phyloP scores from a whole-genome alignment of 805 yeast genomes.

The Torulaspora gathmanii region DNA sequence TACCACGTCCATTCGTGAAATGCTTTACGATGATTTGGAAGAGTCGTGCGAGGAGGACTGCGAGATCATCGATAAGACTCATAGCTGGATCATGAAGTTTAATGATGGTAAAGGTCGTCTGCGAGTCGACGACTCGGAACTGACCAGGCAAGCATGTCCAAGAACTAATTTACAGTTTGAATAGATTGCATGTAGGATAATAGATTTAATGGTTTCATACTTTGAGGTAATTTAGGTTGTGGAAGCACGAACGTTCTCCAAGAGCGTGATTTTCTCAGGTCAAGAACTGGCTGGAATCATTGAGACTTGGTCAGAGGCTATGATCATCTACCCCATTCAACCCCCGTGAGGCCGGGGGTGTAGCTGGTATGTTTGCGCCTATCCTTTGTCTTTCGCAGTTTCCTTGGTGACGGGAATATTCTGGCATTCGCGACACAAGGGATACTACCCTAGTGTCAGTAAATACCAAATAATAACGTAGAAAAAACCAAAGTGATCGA shows the following conservation, averaged over 20 bases:
- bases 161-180: conserved; percentile 8
- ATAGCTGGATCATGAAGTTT: background rate
- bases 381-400: background rate
- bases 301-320: too few species aligned
- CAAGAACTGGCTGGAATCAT: background rate
- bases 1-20: conserved; percentile 23
- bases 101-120: background rate
- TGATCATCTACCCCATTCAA: background rate
- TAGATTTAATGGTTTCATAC: background rate
- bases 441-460: conserved; percentile 6
- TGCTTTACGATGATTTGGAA: conserved; percentile 23
- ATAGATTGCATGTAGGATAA: background rate
- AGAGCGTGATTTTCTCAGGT: background rate
- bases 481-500: background rate
- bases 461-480: background rate
- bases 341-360: background rate
- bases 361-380: background rate
- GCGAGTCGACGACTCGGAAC: conserved; percentile 1
- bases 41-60: conserved; percentile 1
- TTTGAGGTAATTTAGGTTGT: conserved; percentile 5
- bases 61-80: conserved; percentile 1
- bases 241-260: background rate
- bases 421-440: conserved; percentile 5
- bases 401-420: conserved; percentile 1
- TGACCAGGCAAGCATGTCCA: background rate